Evolutionary conservation across 106 monocot species (phyloP).

Genomic region (Posidonia australis): DNA sequence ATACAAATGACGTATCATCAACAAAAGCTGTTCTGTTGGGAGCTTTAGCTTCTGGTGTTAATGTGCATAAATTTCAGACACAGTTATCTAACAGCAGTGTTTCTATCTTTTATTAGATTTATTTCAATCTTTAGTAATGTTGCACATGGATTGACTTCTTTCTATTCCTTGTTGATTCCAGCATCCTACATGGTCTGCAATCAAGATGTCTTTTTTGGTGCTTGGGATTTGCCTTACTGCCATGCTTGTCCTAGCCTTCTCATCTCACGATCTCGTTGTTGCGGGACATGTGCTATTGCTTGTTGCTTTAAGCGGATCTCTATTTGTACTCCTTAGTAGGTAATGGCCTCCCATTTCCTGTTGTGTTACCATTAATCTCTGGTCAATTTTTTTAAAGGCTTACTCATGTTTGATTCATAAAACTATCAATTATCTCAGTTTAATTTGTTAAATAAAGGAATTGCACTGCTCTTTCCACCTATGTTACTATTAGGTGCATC

Average conservation of each 20-base stretch:
- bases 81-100: too few species aligned
- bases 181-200: conserved; percentile 69
- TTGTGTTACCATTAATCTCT: too few species aligned
- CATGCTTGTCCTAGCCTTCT: conserved; percentile 82
- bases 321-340: conserved; percentile 77
- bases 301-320: conserved; percentile 41
- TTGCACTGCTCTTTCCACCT: too few species aligned
- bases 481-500: too few species aligned
- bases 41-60: conserved; percentile 8
- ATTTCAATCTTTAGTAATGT: too few species aligned
- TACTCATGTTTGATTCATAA: too few species aligned
- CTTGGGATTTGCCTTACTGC: conserved; percentile 56
- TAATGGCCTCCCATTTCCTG: conserved; percentile 7
- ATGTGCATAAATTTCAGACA: conserved; percentile 8
- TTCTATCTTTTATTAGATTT: too few species aligned
- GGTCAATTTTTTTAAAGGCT: too few species aligned
- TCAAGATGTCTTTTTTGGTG: conserved; percentile 62
- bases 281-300: conserved; percentile 60
- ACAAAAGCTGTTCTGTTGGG: conserved; percentile 8
- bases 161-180: conserved; percentile 18
- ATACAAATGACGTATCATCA: background rate
- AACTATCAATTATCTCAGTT: too few species aligned
- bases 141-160: background rate
- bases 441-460: too few species aligned
- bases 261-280: conserved; percentile 61